A percentile compares a stretch with the other conserved stretches of the same genome.
Evolutionary conservation across 2,329 filamentous ascomycete genomes (phyloP).

Genomic region (Dichotomopilus funicola): DNA sequence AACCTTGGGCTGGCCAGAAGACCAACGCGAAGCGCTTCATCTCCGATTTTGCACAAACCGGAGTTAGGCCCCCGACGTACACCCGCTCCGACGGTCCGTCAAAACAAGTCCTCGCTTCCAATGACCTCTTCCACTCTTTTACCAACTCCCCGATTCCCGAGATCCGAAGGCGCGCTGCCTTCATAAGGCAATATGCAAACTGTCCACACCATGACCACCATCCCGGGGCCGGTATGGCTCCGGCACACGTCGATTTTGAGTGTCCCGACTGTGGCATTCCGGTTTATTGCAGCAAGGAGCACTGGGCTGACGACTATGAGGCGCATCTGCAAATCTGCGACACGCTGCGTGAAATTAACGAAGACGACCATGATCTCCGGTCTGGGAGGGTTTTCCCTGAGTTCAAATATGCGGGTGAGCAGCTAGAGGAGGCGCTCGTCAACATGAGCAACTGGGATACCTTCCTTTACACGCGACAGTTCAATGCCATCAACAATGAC

Average conservation of each 20-base stretch:
- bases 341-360: slow-evolving; percentile 84
- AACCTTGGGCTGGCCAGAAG: neutral
- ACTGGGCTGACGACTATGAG: slow-evolving; percentile 96
- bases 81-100: slow-evolving; percentile 14
- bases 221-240: slow-evolving; percentile 55
- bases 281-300: slow-evolving; percentile 86
- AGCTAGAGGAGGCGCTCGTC: slow-evolving; percentile 85
- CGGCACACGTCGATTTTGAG: slow-evolving; percentile 84
- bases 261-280: slow-evolving; percentile 95
- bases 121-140: slow-evolving; percentile 92
- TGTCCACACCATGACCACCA: slow-evolving; percentile 88
- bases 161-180: slow-evolving; percentile 80
- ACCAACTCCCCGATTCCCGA: slow-evolving; percentile 81
- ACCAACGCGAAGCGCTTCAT: slow-evolving; percentile 12
- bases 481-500: slow-evolving; percentile 84
- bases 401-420: slow-evolving; percentile 81
- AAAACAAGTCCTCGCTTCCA: slow-evolving; percentile 48
- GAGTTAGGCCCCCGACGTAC: slow-evolving; percentile 14
- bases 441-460: slow-evolving; percentile 99
- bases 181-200: slow-evolving; percentile 87
- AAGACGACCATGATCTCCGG: slow-evolving; percentile 91
- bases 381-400: slow-evolving; percentile 90
- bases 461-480: slow-evolving; percentile 86
- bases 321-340: slow-evolving; percentile 89
- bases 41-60: slow-evolving; percentile 16